These are phyloP conservation scores for Debaryomycetaceae sp. DNA, from an alignment of 1,139 yeast genomes.

Conservation along the genomic window DNA sequence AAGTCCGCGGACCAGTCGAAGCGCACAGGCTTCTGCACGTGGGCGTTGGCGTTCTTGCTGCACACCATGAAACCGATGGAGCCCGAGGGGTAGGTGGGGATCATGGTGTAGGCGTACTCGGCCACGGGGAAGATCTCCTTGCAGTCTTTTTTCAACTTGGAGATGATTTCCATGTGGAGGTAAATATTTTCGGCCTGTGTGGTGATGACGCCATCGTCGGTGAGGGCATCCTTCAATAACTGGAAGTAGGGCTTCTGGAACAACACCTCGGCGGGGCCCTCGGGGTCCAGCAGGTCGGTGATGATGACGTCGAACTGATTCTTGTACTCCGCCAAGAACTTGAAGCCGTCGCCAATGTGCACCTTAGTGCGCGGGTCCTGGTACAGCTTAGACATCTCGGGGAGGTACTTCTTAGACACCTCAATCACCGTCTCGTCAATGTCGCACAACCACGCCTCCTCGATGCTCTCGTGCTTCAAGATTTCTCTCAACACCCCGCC, in stretches of 20 bases:
- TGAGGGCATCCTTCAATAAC: conserved; percentile 72
- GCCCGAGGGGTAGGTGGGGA: conserved; percentile 93
- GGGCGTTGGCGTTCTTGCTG: conserved; percentile 62
- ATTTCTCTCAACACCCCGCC: conserved; percentile 94
- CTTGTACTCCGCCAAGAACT: conserved; percentile 71
- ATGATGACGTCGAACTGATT: conserved; percentile 81
- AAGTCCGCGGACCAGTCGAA: conserved; percentile 54
- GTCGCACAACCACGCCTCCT: conserved; percentile 85
- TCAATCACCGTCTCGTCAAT: conserved; percentile 87
- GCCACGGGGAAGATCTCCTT: conserved; percentile 80
- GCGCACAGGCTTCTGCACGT: conserved; percentile 67
- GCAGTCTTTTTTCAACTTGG: conserved; percentile 72
- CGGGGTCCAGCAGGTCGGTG: conserved; percentile 95
- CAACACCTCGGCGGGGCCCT: conserved; percentile 89
- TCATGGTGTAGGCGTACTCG: conserved; percentile 81
- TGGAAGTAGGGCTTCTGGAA: conserved; percentile 86
- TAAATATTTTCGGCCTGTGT: conserved; percentile 92
- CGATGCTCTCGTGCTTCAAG: conserved; percentile 78
- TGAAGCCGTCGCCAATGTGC: conserved; percentile 89
- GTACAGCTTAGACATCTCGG: conserved; percentile 78
- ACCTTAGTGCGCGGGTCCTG: conserved; percentile 77
- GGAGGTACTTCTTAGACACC: conserved; percentile 77
- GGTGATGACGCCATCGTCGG: conserved; percentile 82
- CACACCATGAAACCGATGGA: conserved; percentile 94
- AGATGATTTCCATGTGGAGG: conserved; percentile 78